Conservation (phyloP, 2,329 filamentous ascomycete genomes). For the Colletotrichum musae region DNA sequence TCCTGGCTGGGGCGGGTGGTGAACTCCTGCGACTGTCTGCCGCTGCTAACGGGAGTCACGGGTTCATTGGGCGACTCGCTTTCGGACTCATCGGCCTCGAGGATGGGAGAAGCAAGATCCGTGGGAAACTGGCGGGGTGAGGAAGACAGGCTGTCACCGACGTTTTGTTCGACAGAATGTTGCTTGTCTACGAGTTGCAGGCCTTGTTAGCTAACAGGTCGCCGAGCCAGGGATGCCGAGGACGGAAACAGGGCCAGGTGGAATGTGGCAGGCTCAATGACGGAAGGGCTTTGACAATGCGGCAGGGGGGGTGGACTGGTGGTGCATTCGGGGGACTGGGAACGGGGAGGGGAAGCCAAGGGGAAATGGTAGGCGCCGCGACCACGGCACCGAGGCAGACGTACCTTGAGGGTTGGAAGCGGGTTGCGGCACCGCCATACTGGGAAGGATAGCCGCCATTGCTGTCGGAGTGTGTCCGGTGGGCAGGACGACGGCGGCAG, state of each 20-base stretch:
- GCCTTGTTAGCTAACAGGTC: conserved; percentile 29
- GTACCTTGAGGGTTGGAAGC: conserved; percentile 33
- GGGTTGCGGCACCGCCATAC: conserved; percentile 31
- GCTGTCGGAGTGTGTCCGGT: conserved; percentile 31
- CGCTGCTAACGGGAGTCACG: conserved; percentile 72
- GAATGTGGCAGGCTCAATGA: conserved; percentile 32
- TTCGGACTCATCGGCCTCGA: conserved; percentile 72
- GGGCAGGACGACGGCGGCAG: conserved; percentile 20
- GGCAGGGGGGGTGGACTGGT: conserved; percentile 10
- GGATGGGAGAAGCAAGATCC: conserved; percentile 67
- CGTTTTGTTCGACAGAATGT: conserved; percentile 35
- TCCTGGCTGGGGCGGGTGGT: conserved; percentile 59
- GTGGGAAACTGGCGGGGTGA: conserved; percentile 64
- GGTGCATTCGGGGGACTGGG: neutral
- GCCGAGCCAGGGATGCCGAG: conserved; percentile 29
- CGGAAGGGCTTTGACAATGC: conserved; percentile 29
- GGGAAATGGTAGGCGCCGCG: conserved; percentile 3
- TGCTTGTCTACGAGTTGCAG: conserved; percentile 31
- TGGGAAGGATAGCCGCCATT: conserved; percentile 34
- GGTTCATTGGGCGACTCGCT: conserved; percentile 73
- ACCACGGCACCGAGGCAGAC: neutral
- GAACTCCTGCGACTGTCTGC: conserved; percentile 69
- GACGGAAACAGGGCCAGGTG: conserved; percentile 39
- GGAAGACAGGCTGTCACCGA: conserved; percentile 48
- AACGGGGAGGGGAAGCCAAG: neutral